Base-by-base conservation (phyloP, 768 basidiomycete genomes). In the Clathrus columnatus region DNA sequence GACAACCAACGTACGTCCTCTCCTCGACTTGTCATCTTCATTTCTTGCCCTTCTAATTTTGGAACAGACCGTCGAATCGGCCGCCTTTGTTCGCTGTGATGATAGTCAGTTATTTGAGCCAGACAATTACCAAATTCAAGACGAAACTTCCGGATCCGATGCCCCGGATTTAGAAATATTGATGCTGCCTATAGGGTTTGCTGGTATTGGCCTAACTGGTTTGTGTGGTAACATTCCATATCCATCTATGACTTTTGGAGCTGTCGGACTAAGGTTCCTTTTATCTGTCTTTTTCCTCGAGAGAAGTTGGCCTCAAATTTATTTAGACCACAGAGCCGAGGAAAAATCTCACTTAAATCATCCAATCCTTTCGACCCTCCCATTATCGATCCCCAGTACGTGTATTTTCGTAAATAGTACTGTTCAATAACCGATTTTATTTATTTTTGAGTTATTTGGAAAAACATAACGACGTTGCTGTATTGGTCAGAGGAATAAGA, bases 311-410 rank as follows among this genome's bases (percentile, higher is more conserved):
- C 11, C 64, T 73, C 48, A 74, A 17, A 8, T 32, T 28, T 26
- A 18, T 20, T 18, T 46, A 77, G 77, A 60, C 76, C 77, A 21
- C 74, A 71, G 43, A 77, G 76, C 58, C 57, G 63, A 5, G 77
- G 77, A 5, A 71, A 62, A 6, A 52, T 79, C 48, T 53, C 65
- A 29, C 62, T 78, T n/a, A 68, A 67, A 32, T 77, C 77, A 1
- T 57, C 65, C 1, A 61, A 74, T 42, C 73, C 74, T 11, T 68
- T 67, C 61, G 75, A 76, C 10, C 52, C 63, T 0, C 76, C 76
- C 0, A n/a, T 71, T 29, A 69, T 78, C 16, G 72, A 78, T 54
- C 77, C 76, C 18, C 69, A 69, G 74, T 73, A 51, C 6, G 72
- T 61, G 44, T 20, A 24, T n/a, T 27, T 21, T 28, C n/a, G 5